These are phyloP conservation scores for Xylariaceae sp. DNA, from an alignment of 2,329 filamentous ascomycete species.

Conservation along the genomic window DNA sequence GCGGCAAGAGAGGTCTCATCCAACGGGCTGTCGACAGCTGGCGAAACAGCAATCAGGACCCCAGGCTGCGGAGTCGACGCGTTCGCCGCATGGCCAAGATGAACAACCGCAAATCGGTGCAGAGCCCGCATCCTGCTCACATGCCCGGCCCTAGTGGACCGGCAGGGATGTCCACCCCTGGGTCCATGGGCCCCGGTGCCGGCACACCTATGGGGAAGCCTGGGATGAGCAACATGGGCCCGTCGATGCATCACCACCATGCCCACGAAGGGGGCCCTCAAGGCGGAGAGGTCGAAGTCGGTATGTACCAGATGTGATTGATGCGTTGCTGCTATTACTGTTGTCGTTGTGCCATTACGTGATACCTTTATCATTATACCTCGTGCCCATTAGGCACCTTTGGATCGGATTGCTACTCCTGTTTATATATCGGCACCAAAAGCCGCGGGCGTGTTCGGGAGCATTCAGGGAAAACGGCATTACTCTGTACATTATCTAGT, in stretches of 20 bases:
- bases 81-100: slow-evolving; percentile 96
- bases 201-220: slow-evolving; percentile 59
- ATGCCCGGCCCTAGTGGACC: slow-evolving; percentile 65
- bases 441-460: slow-evolving; percentile 32
- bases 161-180: slow-evolving; percentile 59
- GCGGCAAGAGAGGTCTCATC: slow-evolving; percentile 92
- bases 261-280: slow-evolving; percentile 64
- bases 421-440: slow-evolving; percentile 32
- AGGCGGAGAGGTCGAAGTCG: slow-evolving; percentile 77
- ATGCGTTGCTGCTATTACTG: slow-evolving; percentile 38
- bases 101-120: slow-evolving; percentile 74
- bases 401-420: slow-evolving; percentile 26
- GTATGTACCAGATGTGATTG: slow-evolving; percentile 96
- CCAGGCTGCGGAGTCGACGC: slow-evolving; percentile 80
- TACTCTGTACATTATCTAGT: slow-evolving; percentile 54
- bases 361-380: slow-evolving; percentile 33
- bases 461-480: slow-evolving; percentile 36
- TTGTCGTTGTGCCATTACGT: slow-evolving; percentile 29
- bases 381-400: slow-evolving; percentile 26
- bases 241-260: slow-evolving; percentile 70
- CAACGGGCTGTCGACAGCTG: slow-evolving; percentile 97
- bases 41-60: slow-evolving; percentile 98
- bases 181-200: slow-evolving; percentile 56
- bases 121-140: slow-evolving; percentile 55
- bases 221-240: slow-evolving; percentile 62